A percentile compares a stretch with the other conserved stretches of the same genome.
phyloP scores from a whole-genome alignment of 805 yeast species.

The Isabelozyma rhagii region DNA sequence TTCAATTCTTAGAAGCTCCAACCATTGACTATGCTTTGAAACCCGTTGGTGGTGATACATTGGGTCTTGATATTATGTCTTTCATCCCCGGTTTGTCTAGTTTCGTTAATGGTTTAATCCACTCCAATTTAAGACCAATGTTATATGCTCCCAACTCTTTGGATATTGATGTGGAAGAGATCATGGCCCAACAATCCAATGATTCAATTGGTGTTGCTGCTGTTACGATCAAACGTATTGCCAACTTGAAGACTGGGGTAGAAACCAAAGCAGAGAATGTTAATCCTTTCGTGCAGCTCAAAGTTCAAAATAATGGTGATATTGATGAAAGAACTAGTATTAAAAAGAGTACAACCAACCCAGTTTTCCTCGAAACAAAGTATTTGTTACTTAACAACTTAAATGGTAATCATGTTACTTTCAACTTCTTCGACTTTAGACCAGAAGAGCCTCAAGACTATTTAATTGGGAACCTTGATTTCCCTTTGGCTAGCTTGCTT shows the following conservation, averaged over 20 bases:
- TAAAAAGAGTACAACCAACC: conserved; percentile 53
- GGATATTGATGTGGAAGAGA: conserved; percentile 71
- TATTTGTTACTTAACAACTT: conserved; percentile 55
- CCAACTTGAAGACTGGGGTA: conserved; percentile 40
- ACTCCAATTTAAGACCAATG: conserved; percentile 71
- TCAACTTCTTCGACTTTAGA: conserved; percentile 53
- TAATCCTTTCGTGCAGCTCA: conserved; percentile 56
- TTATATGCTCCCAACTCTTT: conserved; percentile 79
- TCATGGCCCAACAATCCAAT: conserved; percentile 58
- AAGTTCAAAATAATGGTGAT: conserved; percentile 34
- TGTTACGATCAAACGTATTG: conserved; percentile 56
- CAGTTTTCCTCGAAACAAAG: conserved; percentile 66
- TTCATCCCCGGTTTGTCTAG: conserved; percentile 75
- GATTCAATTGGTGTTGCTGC: conserved; percentile 72
- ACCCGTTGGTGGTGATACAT: conserved; percentile 88
- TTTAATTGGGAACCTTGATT: conserved; percentile 43
- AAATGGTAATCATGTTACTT: conserved; percentile 50
- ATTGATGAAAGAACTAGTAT: conserved; percentile 54
- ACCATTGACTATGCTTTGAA: conserved; percentile 74
- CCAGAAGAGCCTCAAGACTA: conserved; percentile 54
- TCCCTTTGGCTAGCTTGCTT: conserved; percentile 57
- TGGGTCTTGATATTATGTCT: conserved; percentile 82
- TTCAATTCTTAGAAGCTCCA: conserved; percentile 76
- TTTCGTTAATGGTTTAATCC: conserved; percentile 67
- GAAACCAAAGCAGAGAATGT: conserved; percentile 36